Percentiles rank a stretch among this genome's conserved stretches.
Conservation (phyloP, 1,139 yeast species). For the Debaryomyces subglobosus region DNA sequence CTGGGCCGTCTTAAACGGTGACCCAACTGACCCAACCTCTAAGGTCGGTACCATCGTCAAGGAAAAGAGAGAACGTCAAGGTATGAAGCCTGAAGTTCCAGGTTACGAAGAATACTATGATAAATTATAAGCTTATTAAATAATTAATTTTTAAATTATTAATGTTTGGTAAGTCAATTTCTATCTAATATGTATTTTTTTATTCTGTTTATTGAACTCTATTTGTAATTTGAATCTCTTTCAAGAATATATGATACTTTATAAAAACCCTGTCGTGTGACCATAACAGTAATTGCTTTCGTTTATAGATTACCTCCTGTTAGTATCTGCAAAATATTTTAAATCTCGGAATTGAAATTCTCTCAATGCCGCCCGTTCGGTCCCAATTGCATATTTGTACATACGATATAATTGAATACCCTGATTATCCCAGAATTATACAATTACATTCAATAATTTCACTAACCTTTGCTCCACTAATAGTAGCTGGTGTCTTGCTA, state of each 20-base stretch:
- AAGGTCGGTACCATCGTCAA: constrained; percentile 94
- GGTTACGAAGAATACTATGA: constrained; percentile 99
- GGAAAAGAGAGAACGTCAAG: constrained; percentile 95
- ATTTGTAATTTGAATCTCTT: constrained; percentile 13
- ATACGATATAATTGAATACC: background rate
- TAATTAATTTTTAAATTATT: constrained; percentile 7
- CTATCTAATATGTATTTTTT: constrained; percentile 9
- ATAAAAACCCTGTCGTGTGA: background rate
- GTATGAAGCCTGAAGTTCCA: constrained; percentile 96
- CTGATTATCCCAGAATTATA: background rate
- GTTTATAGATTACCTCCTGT: background rate
- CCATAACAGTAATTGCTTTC: background rate
- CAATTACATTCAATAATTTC: background rate
- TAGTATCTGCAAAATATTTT: background rate
- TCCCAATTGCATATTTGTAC: background rate
- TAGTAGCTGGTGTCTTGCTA: background rate
- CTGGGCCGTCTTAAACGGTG: constrained; percentile 91
- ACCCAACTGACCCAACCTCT: constrained; percentile 87
- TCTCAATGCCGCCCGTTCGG: background rate
- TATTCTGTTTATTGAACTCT: constrained; percentile 7
- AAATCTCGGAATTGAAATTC: background rate
- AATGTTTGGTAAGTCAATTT: constrained; percentile 8
- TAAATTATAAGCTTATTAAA: constrained; percentile 71
- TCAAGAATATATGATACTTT: constrained; percentile 11
- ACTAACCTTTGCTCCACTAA: background rate